Percentiles rank a stretch among this genome's conserved stretches.
These are phyloP conservation scores for Pseudoneurospora amorphoporcata DNA, from an alignment of 495 filamentous ascomycete genomes.

Conservation along the genomic window DNA sequence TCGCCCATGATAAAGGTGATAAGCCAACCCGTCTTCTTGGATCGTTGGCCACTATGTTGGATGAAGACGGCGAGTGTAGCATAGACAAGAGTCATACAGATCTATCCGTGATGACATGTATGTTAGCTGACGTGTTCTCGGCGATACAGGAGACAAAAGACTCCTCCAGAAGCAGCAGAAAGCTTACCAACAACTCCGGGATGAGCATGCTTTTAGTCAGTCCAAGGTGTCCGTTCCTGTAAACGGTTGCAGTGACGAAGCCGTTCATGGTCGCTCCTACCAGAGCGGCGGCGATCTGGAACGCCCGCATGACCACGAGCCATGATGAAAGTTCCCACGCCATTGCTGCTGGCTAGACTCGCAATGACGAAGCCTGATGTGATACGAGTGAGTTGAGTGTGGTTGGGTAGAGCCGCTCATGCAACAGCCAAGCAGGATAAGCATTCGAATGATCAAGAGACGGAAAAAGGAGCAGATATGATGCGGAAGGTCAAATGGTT, in stretches of 20 bases:
- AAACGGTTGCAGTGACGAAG: conserved; percentile 24
- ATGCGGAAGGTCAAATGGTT: background rate
- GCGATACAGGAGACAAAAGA: background rate
- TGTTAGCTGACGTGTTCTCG: background rate
- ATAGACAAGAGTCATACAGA: conserved; percentile 23
- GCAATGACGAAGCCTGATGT: background rate
- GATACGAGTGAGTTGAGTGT: background rate
- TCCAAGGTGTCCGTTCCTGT: conserved; percentile 11
- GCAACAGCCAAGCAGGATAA: background rate
- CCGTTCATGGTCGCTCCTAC: conserved; percentile 24
- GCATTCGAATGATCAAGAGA: background rate
- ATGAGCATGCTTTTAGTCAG: conserved; percentile 19
- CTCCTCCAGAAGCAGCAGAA: background rate
- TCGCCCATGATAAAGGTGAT: conserved; percentile 20
- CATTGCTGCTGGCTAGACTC: conserved; percentile 13
- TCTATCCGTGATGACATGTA: conserved; percentile 14
- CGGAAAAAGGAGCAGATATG: background rate
- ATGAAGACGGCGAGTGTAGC: conserved; percentile 22
- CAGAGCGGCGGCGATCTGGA: conserved; percentile 22
- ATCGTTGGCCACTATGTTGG: conserved; percentile 19
- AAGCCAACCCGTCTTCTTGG: conserved; percentile 15
- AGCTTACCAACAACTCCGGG: conserved; percentile 29
- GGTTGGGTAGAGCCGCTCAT: background rate
- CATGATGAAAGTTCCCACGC: conserved; percentile 23
- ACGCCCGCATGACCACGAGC: conserved; percentile 22